Evolutionary conservation across 768 basidiomycete genomes (phyloP), one percentile per base, ranked within the genome.

Genomic region (Artomyces pyxidatus): DNA sequence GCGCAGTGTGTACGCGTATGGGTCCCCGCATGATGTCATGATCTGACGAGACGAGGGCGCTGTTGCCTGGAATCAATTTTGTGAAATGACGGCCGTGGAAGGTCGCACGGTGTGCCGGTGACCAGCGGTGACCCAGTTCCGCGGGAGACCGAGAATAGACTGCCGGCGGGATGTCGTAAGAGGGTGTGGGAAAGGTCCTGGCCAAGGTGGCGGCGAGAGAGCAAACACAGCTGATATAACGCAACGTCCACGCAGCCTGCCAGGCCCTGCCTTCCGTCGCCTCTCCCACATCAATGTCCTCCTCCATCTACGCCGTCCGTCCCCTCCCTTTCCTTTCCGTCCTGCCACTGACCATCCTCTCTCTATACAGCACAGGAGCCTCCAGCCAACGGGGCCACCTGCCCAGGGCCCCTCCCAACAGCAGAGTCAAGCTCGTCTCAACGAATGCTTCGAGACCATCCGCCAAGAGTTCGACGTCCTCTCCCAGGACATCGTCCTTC

Each of bases 391-490:
- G 32, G 71, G 65, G 45, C 65, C 71, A 8, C 61, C 64, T n/a
- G 55, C 63, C 49, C 68, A 64, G 52, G 61, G 60, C 47, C 58
- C 63, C 43, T 44, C 55, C 45, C 57, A 53, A 45, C 56, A 54
- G 50, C 53, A 51, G 19, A 44, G 56, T 35, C 67, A 71, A 28
- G 61, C 55, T 23, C 69, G 88, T 42, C 68, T 94, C 53, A 80
- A 78, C 46, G 91, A 94, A 49, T 76, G 83, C 21, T 77, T 97
- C 53, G 92, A 94, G 40, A 71, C 74, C 50, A 82, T 96, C 59
- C 76, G 84, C 54, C 78, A 80, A 47, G 94, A 97, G 69, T 93
- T 90, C 61, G 92, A 96, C 44, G 70, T 70, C 48, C 69, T 94
- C 51, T 68, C 78, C 8, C 68, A 73, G 41, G 92, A 96, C 61